phyloP scores from a whole-genome alignment of 306 rosid genomes.

The Albizia julibrissin region DNA sequence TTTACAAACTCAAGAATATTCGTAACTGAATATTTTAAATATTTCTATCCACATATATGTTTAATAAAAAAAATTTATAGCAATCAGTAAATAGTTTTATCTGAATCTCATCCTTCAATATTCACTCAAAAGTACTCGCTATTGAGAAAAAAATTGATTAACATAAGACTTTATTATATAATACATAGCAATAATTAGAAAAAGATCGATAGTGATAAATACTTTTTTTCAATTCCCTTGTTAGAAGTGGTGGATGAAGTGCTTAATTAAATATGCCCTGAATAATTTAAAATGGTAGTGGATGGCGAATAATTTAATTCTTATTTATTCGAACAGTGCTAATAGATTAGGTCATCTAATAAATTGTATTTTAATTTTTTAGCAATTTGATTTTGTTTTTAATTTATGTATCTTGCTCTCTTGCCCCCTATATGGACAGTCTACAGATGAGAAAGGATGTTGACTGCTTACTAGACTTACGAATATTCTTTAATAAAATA shows the following conservation, averaged over 20 bases:
- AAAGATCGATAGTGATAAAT: background rate
- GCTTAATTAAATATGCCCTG: background rate
- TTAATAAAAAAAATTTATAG: background rate
- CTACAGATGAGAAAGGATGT: conserved; percentile 9
- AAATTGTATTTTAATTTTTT: background rate
- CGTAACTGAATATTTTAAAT: no score
- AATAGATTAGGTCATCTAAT: background rate
- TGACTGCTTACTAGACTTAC: background rate
- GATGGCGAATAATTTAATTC: background rate
- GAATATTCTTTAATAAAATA: background rate
- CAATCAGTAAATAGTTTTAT: background rate
- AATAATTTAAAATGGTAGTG: background rate
- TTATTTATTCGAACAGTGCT: background rate
- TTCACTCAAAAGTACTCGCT: background rate
- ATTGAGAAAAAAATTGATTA: background rate
- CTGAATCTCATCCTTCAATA: background rate
- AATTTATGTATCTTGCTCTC: background rate
- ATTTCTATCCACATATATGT: background rate
- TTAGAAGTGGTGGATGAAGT: background rate
- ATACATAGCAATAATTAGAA: background rate
- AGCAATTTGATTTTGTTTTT: background rate
- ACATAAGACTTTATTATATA: background rate
- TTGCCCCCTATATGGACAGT: background rate
- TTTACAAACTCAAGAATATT: no score
- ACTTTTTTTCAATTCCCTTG: background rate